phyloP scores from a whole-genome alignment of 169 alveolate genomes.

The Ichthyophthirius multifiliis region DNA sequence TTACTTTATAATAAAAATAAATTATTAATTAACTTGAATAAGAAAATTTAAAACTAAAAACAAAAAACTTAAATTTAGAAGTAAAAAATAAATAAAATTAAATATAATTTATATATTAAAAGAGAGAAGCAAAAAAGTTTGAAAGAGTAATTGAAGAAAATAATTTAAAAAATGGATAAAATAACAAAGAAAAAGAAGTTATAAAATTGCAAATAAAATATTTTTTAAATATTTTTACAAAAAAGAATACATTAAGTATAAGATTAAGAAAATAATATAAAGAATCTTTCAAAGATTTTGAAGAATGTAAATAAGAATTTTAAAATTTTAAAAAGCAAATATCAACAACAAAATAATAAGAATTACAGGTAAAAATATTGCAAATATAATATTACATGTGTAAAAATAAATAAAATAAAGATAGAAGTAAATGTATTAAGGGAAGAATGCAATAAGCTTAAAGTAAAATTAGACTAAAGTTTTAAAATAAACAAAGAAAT shows the following conservation, averaged over 20 bases:
- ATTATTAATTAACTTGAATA: neutral
- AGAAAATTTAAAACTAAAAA: neutral
- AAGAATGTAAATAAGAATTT: neutral
- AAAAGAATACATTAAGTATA: neutral
- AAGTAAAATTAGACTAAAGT: neutral
- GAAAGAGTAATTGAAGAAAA: constrained; percentile 2
- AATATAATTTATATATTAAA: neutral
- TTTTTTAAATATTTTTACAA: too few species aligned
- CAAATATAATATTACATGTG: too few species aligned
- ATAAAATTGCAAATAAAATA: too few species aligned
- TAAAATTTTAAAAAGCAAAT: neutral
- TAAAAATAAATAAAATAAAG: too few species aligned
- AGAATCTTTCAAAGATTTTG: neutral
- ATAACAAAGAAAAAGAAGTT: too few species aligned
- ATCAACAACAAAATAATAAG: neutral
- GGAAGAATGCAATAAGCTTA: neutral
- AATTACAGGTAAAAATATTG: neutral
- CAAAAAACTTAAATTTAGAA: neutral
- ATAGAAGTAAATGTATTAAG: constrained; percentile 8
- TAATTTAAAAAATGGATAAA: too few species aligned
- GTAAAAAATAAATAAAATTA: too few species aligned
- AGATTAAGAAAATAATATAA: neutral
- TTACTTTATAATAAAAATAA: too few species aligned
- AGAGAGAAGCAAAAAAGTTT: constrained; percentile 2
- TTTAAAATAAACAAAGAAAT: neutral